Evolutionary conservation across 148 eudicot species (phyloP), one percentile per base, ranked within the genome.

Genomic region (Camellia lanceoleosa): DNA sequence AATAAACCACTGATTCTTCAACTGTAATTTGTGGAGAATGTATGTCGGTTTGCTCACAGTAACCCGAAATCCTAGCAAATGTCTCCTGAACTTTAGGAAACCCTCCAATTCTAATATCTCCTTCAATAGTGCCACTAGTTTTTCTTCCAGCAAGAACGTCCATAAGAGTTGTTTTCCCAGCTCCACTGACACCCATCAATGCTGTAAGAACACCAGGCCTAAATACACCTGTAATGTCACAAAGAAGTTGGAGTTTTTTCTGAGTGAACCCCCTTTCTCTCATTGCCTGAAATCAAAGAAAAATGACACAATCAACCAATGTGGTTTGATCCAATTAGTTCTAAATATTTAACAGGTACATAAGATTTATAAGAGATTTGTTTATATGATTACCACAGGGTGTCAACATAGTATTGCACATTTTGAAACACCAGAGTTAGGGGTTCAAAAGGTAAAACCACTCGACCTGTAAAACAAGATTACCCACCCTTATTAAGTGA

Each of bases 151-250:
- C 78, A 58, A 94, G 92, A 78, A 94, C 95, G 84, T 94, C 97
- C 46, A 94, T 83, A 80, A 94, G 97, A n/a, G 98, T 94, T 19
- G 97, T 94, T 84, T 94, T 94, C 16, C 98, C 98, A 77, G 98
- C 94, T 69, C 98, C 98, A 85, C 97, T 94, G 68, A 92, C 91
- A 55, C 98, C 98, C 97, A 92, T 92, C 67, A 94, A 86, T 30
- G 98, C 98, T 46, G 97, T 89, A 78, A 94, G 93, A 76, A 92
- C 90, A 77, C 98, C 97, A 20, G 98, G 97, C 82, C 83, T 89
- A 68, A 92, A 89, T 80, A 90, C 89, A 73, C 95, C 98, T 11
- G 94, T 88, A 19, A 94, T 83, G 76, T 84, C 91, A 81, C 79
- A 74, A 67, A 94, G 92, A 78, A 94, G 88, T 87, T 87, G 95